These are phyloP conservation scores for Nitzschia sp. DNA, from an alignment of 108 stramenopile species.

Conservation along the genomic window DNA sequence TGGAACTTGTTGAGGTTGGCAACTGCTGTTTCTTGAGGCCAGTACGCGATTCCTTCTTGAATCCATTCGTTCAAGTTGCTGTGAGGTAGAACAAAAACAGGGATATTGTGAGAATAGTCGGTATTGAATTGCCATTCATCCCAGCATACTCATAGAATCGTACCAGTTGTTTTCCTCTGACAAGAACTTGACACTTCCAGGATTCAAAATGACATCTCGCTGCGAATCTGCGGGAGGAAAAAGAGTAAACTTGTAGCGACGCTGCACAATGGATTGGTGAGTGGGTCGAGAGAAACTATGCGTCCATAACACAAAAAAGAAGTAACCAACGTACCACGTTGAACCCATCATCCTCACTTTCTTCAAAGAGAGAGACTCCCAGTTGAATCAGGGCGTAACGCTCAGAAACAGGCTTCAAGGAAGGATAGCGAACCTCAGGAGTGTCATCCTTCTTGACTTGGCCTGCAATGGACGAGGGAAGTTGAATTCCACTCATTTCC, in stretches of 20 bases:
- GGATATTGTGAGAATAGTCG: not conserved
- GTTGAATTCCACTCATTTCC: constrained; percentile 82
- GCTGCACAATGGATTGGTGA: not conserved
- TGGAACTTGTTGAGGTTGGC: constrained; percentile 40
- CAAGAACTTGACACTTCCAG: constrained; percentile 64
- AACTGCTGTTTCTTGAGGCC: constrained; percentile 38
- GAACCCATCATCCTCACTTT: constrained; percentile 4
- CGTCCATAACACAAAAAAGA: too few relatives aligned
- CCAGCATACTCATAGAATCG: not conserved
- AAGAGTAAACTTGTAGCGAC: constrained; percentile 74
- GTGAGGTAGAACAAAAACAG: not conserved
- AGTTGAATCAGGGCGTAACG: constrained; percentile 75
- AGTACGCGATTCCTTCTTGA: constrained; percentile 57
- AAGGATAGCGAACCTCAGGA: constrained; percentile 51
- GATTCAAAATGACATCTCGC: constrained; percentile 65
- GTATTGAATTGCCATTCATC: not conserved
- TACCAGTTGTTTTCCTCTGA: constrained; percentile 47
- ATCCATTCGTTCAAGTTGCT: constrained; percentile 23
- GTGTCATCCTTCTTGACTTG: constrained; percentile 58
- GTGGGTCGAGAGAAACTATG: not conserved
- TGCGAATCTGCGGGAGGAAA: constrained; percentile 54
- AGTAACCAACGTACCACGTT: constrained; percentile 13
- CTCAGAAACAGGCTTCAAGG: constrained; percentile 58
- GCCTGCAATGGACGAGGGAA: constrained; percentile 25
- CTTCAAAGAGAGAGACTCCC: constrained; percentile 73